These are phyloP conservation scores for Pseudozyma sp. DNA, from an alignment of 1,284 basidiomycete genomes.

Conservation along the genomic window DNA sequence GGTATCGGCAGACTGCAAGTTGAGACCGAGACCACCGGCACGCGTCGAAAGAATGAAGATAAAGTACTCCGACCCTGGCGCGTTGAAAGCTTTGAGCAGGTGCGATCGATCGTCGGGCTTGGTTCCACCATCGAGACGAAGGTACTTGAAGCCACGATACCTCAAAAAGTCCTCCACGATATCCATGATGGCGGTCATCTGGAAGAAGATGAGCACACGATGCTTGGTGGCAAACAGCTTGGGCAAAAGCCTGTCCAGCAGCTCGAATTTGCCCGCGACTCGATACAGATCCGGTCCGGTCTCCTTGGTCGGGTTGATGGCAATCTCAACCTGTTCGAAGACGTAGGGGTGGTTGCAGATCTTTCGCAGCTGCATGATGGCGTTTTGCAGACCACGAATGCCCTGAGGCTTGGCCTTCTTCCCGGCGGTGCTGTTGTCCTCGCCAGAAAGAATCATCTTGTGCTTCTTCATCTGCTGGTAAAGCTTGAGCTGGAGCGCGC, in stretches of 20 bases:
- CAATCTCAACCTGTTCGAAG: conserved; percentile 94
- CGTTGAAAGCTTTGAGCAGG: conserved; percentile 91
- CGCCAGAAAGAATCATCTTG: conserved; percentile 79
- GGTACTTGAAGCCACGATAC: conserved; percentile 87
- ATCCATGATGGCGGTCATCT: conserved; percentile 99
- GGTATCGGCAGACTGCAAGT: conserved; percentile 97
- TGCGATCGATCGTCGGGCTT: conserved; percentile 97
- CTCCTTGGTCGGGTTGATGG: conserved; percentile 83
- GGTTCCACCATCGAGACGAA: conserved; percentile 95
- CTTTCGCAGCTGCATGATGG: conserved; percentile 98
- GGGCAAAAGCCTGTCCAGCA: conserved; percentile 91
- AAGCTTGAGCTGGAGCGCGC: conserved; percentile 89
- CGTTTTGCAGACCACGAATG: conserved; percentile 81
- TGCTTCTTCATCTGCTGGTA: conserved; percentile 98
- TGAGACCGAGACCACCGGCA: conserved; percentile 96
- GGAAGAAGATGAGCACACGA: conserved; percentile 98
- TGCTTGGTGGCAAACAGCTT: conserved; percentile 94
- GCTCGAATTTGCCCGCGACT: conserved; percentile 91
- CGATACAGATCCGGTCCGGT: conserved; percentile 84
- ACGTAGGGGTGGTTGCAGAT: conserved; percentile 88
- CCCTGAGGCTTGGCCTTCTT: conserved; percentile 65
- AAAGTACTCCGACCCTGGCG: conserved; percentile 86
- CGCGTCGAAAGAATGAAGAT: conserved; percentile 89
- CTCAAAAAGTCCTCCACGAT: conserved; percentile 99
- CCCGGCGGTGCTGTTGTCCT: conserved; percentile 54